Evolutionary conservation across 2,329 filamentous ascomycete species (phyloP).

Genomic region (Chaetomium olivaceum): DNA sequence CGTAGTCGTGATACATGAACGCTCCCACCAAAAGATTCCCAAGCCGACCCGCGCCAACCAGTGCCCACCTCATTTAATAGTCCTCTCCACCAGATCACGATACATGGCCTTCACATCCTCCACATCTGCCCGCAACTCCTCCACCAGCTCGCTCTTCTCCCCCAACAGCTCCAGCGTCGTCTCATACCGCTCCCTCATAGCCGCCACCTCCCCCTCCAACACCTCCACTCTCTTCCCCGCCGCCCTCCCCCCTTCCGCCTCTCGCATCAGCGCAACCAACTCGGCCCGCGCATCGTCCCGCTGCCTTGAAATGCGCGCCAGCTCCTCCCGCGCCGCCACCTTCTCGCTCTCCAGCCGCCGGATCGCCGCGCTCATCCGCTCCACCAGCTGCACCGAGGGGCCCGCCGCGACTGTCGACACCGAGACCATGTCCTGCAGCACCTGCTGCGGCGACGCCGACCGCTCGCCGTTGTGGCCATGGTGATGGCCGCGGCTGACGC

Average conservation of each 20-base stretch:
- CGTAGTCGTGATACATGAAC: slow-evolving; percentile 5
- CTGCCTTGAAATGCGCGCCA: slow-evolving; percentile 76
- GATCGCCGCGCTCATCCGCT: slow-evolving; percentile 92
- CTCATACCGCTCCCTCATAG: slow-evolving; percentile 77
- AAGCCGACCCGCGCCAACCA: neutral
- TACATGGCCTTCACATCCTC: slow-evolving; percentile 95
- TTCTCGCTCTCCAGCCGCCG: slow-evolving; percentile 90
- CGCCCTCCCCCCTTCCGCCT: slow-evolving; percentile 69
- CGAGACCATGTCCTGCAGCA: slow-evolving; percentile 81
- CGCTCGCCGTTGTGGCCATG: neutral
- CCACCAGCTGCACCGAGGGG: slow-evolving; percentile 90
- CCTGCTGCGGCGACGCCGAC: slow-evolving; percentile 49
- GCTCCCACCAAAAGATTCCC: neutral
- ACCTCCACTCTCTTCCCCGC: slow-evolving; percentile 61
- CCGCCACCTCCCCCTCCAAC: slow-evolving; percentile 67
- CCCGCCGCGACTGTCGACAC: slow-evolving; percentile 88
- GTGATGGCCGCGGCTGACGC: slow-evolving; percentile 28
- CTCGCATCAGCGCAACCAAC: slow-evolving; percentile 86
- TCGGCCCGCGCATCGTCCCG: slow-evolving; percentile 89
- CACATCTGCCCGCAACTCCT: slow-evolving; percentile 87
- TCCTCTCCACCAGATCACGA: slow-evolving; percentile 84
- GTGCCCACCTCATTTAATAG: slow-evolving; percentile 48
- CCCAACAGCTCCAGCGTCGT: slow-evolving; percentile 92
- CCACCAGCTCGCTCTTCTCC: slow-evolving; percentile 93
- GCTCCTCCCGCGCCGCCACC: slow-evolving; percentile 82